These are phyloP conservation scores for Incumbomyces delicatus DNA, from an alignment of 2,329 filamentous ascomycete species.

Conservation along the genomic window DNA sequence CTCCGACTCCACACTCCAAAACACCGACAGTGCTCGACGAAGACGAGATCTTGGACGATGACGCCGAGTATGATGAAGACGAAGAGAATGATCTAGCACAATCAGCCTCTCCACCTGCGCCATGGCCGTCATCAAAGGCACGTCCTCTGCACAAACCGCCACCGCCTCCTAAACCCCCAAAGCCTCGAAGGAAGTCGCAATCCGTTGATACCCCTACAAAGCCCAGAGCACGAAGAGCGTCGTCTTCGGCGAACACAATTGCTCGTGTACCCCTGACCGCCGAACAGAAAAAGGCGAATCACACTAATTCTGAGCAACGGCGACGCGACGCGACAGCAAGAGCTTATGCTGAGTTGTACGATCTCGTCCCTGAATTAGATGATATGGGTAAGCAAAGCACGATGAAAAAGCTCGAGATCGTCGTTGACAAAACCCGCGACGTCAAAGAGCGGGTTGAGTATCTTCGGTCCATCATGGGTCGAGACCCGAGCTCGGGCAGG, in stretches of 20 bases:
- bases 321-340: constrained; percentile 19
- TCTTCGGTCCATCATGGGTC: constrained; percentile 11
- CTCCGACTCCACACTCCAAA: constrained; percentile 12
- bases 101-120: constrained; percentile 13
- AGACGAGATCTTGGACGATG: constrained; percentile 12
- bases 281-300: constrained; percentile 21
- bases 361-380: constrained; percentile 19
- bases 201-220: not conserved
- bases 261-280: constrained; percentile 15
- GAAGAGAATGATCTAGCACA: constrained; percentile 8
- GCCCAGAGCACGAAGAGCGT: not conserved
- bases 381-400: constrained; percentile 19
- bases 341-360: constrained; percentile 19
- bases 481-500: constrained; percentile 11
- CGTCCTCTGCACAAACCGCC: constrained; percentile 1
- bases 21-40: constrained; percentile 12
- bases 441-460: constrained; percentile 15
- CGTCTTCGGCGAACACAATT: not conserved
- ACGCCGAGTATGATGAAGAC: constrained; percentile 15
- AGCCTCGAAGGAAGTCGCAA: constrained; percentile 2
- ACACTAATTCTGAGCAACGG: constrained; percentile 21
- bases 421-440: constrained; percentile 16
- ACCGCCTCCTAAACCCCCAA: constrained; percentile 1
- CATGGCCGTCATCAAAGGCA: constrained; percentile 12
- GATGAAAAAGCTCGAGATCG: constrained; percentile 21